Conservation (phyloP, 2,329 filamentous ascomycete species). For the Juglanconis oblonga region DNA sequence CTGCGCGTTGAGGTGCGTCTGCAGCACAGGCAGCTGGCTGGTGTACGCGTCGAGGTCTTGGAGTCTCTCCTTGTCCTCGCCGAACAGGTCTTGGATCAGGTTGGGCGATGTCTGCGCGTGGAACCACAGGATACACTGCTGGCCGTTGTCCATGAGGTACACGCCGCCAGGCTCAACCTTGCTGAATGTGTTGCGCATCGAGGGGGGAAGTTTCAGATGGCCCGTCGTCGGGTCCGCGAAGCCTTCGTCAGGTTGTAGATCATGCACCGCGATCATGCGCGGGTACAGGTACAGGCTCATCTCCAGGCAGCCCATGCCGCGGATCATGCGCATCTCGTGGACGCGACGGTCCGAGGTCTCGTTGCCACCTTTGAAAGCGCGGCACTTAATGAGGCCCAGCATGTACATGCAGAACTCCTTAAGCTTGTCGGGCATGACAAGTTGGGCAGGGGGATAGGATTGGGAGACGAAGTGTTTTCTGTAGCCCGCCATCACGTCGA, state of each 20-base stretch:
- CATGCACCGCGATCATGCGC: conserved; percentile 87
- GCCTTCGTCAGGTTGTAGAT: conserved; percentile 80
- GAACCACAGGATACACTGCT: conserved; percentile 87
- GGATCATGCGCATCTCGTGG: conserved; percentile 87
- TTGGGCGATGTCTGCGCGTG: conserved; percentile 91
- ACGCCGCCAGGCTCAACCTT: conserved; percentile 89
- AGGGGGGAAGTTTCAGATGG: conserved; percentile 78
- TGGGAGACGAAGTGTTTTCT: conserved; percentile 85
- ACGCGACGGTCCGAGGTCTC: conserved; percentile 89
- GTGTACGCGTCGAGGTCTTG: conserved; percentile 78
- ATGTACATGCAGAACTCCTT: conserved; percentile 98
- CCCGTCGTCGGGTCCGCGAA: conserved; percentile 87
- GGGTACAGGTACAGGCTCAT: conserved; percentile 92
- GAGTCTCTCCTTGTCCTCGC: conserved; percentile 67
- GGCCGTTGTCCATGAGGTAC: conserved; percentile 93
- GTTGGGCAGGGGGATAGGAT: conserved; percentile 81
- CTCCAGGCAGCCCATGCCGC: conserved; percentile 81
- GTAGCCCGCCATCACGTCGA: conserved; percentile 88
- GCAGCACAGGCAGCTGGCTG: conserved; percentile 74
- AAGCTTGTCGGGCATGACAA: conserved; percentile 91
- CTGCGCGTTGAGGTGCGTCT: conserved; percentile 92
- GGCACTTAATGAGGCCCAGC: conserved; percentile 81
- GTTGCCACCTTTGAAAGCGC: conserved; percentile 88
- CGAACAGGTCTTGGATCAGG: conserved; percentile 85
- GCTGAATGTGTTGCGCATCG: conserved; percentile 79